These are phyloP conservation scores for Prunus kanzakura DNA, from an alignment of 306 rosid genomes.

Conservation along the genomic window DNA sequence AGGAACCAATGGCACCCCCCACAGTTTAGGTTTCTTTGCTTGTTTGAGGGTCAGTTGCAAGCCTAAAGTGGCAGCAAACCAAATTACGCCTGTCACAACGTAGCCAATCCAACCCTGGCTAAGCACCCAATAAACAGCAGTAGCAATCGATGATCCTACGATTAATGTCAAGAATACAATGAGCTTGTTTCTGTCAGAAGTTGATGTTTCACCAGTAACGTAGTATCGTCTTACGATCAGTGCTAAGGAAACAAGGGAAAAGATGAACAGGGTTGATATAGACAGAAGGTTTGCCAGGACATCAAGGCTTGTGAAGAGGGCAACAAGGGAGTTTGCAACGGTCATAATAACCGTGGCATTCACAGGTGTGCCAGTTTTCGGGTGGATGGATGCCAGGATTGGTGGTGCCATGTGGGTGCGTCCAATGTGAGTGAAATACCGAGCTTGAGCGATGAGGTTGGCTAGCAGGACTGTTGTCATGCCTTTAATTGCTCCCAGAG, in stretches of 20 bases:
- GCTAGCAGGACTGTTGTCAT: constrained; percentile 29
- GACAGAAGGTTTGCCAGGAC: constrained; percentile 32
- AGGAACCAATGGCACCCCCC: constrained; percentile 34
- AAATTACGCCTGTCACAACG: neutral
- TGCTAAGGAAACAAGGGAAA: constrained; percentile 25
- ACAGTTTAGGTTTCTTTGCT: constrained; percentile 35
- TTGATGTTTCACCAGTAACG: constrained; percentile 17
- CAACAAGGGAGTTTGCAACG: constrained; percentile 29
- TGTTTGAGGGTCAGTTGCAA: constrained; percentile 23
- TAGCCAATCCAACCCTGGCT: constrained; percentile 24
- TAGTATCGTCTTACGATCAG: constrained; percentile 27
- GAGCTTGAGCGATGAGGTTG: constrained; percentile 25
- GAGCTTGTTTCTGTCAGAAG: constrained; percentile 16
- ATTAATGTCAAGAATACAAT: constrained; percentile 15
- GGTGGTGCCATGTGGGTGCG: constrained; percentile 33
- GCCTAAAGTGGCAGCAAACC: constrained; percentile 26
- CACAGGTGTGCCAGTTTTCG: constrained; percentile 24
- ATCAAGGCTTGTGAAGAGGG: constrained; percentile 33
- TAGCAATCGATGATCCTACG: constrained; percentile 20
- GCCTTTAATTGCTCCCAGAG: constrained; percentile 29
- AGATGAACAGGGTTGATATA: constrained; percentile 27
- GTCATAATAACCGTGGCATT: constrained; percentile 34
- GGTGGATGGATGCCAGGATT: constrained; percentile 24
- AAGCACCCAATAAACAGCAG: constrained; percentile 12
- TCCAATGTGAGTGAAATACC: constrained; percentile 38